Conservation (phyloP, 169 alveolate species). For the Ichthyophthirius multifiliis region DNA sequence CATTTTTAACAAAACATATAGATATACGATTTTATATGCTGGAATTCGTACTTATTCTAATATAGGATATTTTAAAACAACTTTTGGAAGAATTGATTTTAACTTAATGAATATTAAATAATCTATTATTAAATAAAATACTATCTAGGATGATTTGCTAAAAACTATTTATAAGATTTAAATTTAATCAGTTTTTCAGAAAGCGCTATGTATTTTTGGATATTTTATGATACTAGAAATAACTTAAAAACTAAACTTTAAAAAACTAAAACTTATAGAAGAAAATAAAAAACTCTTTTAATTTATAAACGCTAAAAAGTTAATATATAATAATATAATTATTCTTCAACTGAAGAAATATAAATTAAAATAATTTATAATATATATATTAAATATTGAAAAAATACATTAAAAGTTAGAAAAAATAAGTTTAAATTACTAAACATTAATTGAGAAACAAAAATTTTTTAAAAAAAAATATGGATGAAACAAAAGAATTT, state of each 20-base stretch:
- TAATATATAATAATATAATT: conserved; percentile 37
- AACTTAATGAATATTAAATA: background rate
- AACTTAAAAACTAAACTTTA: background rate
- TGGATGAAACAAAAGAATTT: too few species aligned
- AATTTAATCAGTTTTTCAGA: background rate
- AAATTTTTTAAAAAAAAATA: too few species aligned
- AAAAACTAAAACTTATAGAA: background rate
- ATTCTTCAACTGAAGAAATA: conserved; percentile 35
- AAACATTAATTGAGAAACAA: too few species aligned
- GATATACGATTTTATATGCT: background rate
- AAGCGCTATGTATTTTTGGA: background rate
- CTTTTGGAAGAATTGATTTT: background rate
- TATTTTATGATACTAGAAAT: background rate
- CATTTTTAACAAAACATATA: background rate
- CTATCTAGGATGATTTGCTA: background rate
- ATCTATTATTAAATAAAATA: background rate
- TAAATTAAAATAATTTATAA: conserved; percentile 27
- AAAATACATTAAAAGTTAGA: too few species aligned
- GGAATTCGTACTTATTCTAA: background rate
- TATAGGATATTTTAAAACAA: background rate
- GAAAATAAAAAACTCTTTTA: background rate
- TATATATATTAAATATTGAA: too few species aligned
- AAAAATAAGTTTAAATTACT: too few species aligned
- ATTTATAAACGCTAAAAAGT: conserved; percentile 25
- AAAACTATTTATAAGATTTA: background rate